Evolutionary conservation across 768 basidiomycete genomes (phyloP).

Genomic region (Tricholoma furcatifolium): DNA sequence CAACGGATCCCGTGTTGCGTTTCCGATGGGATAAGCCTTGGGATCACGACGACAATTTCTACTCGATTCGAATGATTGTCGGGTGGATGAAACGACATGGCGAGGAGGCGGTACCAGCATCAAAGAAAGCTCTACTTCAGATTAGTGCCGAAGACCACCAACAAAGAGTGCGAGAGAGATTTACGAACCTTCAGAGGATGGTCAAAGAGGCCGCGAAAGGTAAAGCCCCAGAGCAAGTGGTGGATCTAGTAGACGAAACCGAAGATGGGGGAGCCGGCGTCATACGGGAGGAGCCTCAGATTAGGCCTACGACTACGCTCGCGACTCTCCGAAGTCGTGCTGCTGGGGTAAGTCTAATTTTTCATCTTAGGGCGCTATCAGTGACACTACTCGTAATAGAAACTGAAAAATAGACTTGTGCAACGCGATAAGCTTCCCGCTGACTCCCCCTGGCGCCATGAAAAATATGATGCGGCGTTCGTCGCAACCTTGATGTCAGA

Average conservation of each 20-base stretch:
- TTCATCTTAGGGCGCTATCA: too few species aligned
- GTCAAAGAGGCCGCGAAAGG: too few species aligned
- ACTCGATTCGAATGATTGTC: background rate
- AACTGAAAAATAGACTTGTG: slow-evolving; percentile 7
- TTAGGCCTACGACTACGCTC: background rate
- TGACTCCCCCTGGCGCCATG: too few species aligned
- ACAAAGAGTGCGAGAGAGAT: background rate
- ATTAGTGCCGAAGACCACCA: background rate
- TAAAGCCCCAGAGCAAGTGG: too few species aligned
- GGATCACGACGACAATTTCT: background rate
- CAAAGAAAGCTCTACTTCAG: background rate
- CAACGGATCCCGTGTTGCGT: background rate
- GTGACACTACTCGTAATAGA: too few species aligned
- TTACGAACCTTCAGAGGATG: too few species aligned
- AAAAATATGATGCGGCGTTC: too few species aligned
- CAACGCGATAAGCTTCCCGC: slow-evolving; percentile 3
- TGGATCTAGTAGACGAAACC: too few species aligned
- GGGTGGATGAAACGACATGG: background rate
- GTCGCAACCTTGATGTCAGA: slow-evolving; percentile 14
- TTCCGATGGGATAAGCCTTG: background rate
- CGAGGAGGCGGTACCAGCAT: background rate
- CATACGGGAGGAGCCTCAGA: too few species aligned
- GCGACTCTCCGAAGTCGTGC: background rate
- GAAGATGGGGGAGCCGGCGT: too few species aligned
- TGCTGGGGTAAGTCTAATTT: background rate